Conservation (phyloP, 176 grass and related monocot genomes). For the Ensete ventricosum region DNA sequence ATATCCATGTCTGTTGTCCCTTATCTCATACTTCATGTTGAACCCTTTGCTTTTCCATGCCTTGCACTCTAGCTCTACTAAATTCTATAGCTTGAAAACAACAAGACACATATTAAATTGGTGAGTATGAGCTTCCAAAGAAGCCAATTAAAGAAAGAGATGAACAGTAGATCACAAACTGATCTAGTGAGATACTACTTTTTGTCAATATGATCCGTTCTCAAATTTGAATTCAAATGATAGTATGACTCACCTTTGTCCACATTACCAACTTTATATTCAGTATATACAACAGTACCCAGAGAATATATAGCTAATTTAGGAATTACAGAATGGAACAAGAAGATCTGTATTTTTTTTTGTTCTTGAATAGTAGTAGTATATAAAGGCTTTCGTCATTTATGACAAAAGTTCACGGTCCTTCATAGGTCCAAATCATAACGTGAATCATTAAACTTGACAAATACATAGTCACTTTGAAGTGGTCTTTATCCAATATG, state of each 20-base stretch:
- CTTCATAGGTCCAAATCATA: too few species aligned
- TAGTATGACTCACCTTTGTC: too few species aligned
- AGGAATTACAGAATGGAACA: background rate
- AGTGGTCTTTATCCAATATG: too few species aligned
- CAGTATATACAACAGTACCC: too few species aligned
- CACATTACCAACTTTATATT: too few species aligned
- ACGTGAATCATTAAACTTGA: too few species aligned
- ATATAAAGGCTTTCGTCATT: too few species aligned
- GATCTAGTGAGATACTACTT: background rate
- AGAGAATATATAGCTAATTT: background rate
- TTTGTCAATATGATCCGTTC: background rate
- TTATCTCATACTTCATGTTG: slow-evolving; percentile 31
- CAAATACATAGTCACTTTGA: too few species aligned
- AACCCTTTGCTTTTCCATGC: slow-evolving; percentile 32
- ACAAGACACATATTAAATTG: background rate
- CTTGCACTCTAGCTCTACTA: slow-evolving; percentile 34
- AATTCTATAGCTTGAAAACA: slow-evolving; percentile 12
- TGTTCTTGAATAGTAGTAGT: too few species aligned
- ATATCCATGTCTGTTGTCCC: slow-evolving; percentile 29
- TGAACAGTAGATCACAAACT: background rate
- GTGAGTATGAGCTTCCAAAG: background rate
- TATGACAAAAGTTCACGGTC: too few species aligned
- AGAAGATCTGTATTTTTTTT: background rate
- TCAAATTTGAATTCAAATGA: too few species aligned
- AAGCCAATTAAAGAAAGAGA: background rate